These are phyloP conservation scores for Teratosphaeria viscida DNA, from an alignment of 2,329 filamentous ascomycete species.

Conservation along the genomic window DNA sequence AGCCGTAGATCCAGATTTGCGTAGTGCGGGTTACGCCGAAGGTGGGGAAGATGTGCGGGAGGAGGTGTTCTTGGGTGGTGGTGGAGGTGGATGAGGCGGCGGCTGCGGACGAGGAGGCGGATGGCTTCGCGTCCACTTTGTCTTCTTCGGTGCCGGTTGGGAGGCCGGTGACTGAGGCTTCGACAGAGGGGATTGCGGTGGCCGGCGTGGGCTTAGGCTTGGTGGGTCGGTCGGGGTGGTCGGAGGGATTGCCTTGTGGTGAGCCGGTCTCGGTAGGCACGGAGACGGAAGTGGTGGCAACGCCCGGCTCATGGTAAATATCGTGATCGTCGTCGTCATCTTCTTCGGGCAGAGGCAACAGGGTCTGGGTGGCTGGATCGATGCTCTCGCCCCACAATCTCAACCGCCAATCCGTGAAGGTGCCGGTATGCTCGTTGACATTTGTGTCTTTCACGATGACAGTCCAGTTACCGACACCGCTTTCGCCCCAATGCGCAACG, in stretches of 20 bases:
- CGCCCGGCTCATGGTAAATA: conserved; percentile 45
- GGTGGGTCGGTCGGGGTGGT: conserved; percentile 43
- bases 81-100: conserved; percentile 18
- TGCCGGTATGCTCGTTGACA: conserved; percentile 65
- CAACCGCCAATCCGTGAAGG: conserved; percentile 82
- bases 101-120: conserved; percentile 10
- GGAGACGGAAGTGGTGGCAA: conserved; percentile 49
- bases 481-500: conserved; percentile 92
- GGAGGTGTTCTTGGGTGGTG: conserved; percentile 44
- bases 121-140: conserved; percentile 20
- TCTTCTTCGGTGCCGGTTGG: conserved; percentile 18
- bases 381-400: conserved; percentile 88
- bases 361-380: conserved; percentile 59
- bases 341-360: conserved; percentile 71
- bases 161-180: conserved; percentile 22
- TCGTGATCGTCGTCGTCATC: conserved; percentile 79
- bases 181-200: conserved; percentile 13
- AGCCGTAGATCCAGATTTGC: conserved; percentile 87
- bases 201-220: conserved; percentile 42
- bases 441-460: conserved; percentile 77
- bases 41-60: conserved; percentile 80
- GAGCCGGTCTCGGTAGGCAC: conserved; percentile 37
- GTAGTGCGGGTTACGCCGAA: conserved; percentile 82
- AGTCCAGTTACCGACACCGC: conserved; percentile 80
- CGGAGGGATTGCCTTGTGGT: conserved; percentile 33